Percentiles rank a stretch among this genome's conserved stretches.
phyloP scores from a whole-genome alignment of 495 filamentous ascomycete genomes.

The Apiosordaria backusii region DNA sequence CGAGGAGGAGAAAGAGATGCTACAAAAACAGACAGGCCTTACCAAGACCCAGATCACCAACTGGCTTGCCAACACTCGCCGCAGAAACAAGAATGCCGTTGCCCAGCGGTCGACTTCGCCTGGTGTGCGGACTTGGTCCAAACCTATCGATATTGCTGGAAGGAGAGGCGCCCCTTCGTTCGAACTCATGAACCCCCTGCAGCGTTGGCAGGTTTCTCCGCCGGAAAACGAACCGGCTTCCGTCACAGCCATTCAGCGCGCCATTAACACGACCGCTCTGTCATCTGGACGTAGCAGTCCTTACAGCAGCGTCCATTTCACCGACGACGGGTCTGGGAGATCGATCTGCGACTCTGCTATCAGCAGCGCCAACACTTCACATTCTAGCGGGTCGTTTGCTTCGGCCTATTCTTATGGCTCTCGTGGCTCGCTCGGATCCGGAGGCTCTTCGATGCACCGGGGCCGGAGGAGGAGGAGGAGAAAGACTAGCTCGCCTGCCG shows the following conservation, averaged over 20 bases:
- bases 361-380: constrained; percentile 68
- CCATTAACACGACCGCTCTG: constrained; percentile 60
- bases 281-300: constrained; percentile 53
- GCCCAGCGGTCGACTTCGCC: constrained; percentile 56
- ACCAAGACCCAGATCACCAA: constrained; percentile 75
- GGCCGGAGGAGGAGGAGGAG: constrained; percentile 69
- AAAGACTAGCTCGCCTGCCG: constrained; percentile 36
- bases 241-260: constrained; percentile 72
- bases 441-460: constrained; percentile 52
- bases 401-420: constrained; percentile 71
- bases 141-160: constrained; percentile 64
- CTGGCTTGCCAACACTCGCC: constrained; percentile 82
- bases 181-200: constrained; percentile 72
- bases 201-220: constrained; percentile 82
- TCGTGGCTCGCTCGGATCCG: constrained; percentile 62
- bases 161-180: constrained; percentile 45
- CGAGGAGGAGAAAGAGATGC: constrained; percentile 71
- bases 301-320: constrained; percentile 48
- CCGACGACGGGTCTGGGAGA: constrained; percentile 65
- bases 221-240: constrained; percentile 85
- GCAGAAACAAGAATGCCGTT: constrained; percentile 64
- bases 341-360: constrained; percentile 68
- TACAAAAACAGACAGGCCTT: constrained; percentile 69
- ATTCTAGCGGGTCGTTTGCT: constrained; percentile 66
- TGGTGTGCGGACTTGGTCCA: constrained; percentile 49